Base-by-base conservation (phyloP, 371 early-diverging fungal species). In the Apophysomyces trapeziformis region DNA sequence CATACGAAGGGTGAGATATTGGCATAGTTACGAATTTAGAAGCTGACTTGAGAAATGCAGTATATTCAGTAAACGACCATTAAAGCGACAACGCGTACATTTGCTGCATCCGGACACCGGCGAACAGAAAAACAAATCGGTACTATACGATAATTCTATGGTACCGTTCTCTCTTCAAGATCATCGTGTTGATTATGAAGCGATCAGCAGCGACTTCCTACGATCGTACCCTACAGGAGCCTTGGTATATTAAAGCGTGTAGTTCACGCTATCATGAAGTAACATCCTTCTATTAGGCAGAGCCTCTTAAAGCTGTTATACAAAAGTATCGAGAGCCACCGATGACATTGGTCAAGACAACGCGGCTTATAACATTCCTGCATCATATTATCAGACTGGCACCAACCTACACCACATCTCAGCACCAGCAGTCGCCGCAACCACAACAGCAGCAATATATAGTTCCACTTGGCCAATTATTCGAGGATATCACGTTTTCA, bases 301-400 rank as follows among this genome's bases (percentile, higher is more conserved):
- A 82, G 16, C 82, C 75, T 54, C 66, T 82, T 1, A 77, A 77
- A 69, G 68, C 68, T 9, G 70, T 82, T 21, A 67, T 82, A 58
- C 61, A 73, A 11, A 82, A 76, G 57, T 79, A 77, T 61, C 68
- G 78, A 57, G 82, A 79, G 58, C 72, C 79, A 44, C 82, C 82
- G 7, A 35, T 82, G 18, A 76, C 78, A 11, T 50, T 77, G 11
- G 70, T 66, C 16, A 82, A 82, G 41, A 68, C 79, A n/a, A 66
- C 67, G 16, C 72, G 79, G 8, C 60, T 82, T 3, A 38, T 82
- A n/a, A 74, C 75, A 4, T 82, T 82, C 58, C 16, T 82, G 18
- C 77, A 82, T 35, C 73, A 82, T 37, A 37, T 79, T 2, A 57
- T 82, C 2, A 68, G 61, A 56, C 59, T 69, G 3, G 58, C 69